Conservation (phyloP, 768 basidiomycete species). For the Lactarius trivialis region DNA sequence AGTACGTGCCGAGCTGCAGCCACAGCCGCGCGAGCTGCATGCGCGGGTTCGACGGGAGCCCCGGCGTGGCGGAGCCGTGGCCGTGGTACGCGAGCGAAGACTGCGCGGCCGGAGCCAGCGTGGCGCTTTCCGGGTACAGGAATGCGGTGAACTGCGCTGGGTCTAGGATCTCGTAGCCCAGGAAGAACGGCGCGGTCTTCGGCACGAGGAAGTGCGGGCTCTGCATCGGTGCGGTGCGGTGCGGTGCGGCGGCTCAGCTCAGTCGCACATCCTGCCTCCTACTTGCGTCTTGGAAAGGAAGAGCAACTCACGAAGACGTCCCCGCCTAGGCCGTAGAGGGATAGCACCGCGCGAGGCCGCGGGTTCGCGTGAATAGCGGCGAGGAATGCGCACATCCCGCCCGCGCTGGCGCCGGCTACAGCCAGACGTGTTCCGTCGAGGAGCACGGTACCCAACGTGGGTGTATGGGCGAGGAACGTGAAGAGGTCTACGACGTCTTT, state of each 20-base stretch:
- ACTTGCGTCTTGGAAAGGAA: neutral
- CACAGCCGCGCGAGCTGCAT: slow-evolving; percentile 53
- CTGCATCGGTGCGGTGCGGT: too few relatives aligned
- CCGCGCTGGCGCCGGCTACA: slow-evolving; percentile 53
- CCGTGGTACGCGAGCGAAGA: slow-evolving; percentile 45
- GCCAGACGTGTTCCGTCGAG: slow-evolving; percentile 42
- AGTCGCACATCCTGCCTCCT: neutral
- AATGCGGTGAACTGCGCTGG: slow-evolving; percentile 40
- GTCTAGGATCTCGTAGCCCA: slow-evolving; percentile 50
- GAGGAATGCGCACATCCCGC: slow-evolving; percentile 58
- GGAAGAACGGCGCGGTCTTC: slow-evolving; percentile 47
- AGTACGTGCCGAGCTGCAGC: slow-evolving; percentile 48
- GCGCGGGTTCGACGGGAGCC: slow-evolving; percentile 56
- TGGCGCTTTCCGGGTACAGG: slow-evolving; percentile 37
- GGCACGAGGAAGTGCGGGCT: slow-evolving; percentile 43
- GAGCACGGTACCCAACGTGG: slow-evolving; percentile 12
- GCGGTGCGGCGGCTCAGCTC: neutral
- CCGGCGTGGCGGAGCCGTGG: slow-evolving; percentile 40
- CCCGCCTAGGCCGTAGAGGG: slow-evolving; percentile 61
- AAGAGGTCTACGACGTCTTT: slow-evolving; percentile 55
- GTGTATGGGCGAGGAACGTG: slow-evolving; percentile 34
- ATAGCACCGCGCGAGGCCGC: slow-evolving; percentile 47
- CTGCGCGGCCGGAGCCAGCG: slow-evolving; percentile 31
- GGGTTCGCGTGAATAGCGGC: slow-evolving; percentile 49
- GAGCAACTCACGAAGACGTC: slow-evolving; percentile 40